Base-by-base conservation (phyloP, 352 stramenopile species). In the Globisporangium perplexum region DNA sequence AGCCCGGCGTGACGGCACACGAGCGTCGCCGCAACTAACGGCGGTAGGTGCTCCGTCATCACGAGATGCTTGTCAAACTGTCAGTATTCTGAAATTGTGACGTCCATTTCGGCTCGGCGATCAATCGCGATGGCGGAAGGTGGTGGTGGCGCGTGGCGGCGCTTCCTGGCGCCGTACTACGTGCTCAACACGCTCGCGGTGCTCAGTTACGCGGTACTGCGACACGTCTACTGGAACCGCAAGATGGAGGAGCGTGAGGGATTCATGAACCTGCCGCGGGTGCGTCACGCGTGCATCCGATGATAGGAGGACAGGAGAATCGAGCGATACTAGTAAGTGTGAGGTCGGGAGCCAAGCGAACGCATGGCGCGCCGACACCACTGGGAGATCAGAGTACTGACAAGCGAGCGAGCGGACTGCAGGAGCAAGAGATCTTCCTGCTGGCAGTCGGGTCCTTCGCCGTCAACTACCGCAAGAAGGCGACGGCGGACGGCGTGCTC, bases 381-480 rank as follows among this genome's bases (percentile, higher is more conserved):
- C n/a, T n/a, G n/a, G n/a, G n/a, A n/a, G n/a, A n/a, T n/a, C n/a
- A n/a, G n/a, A n/a, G n/a, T n/a, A 12, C 30, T 35, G 10, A 35
- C 30, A 4, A 14, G 8, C 30, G 30, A 35, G 28, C 28, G 10
- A 31, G 10, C 30, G 1, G 30, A 35, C 30, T 35, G 30, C 30
- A 88, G 74, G 80, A 91, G 47, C 69, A 88, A 41, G 77, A 91
- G 52, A 83, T 91, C 55, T 71, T 87, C 14, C 24, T 87, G 55
- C 51, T 91, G n/a, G 70, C 79, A 22, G 23, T 69, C 26, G 72
- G 65, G 8, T 76, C 77, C 24, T 81, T 73, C 52, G 47, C 74
- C 39, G 60, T 91, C 20, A 91, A 89, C 62, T 88, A 84, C 60
- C 80, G 77, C 58, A 91, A 89, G 67, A 85, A 86, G 55, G 72